Percentiles rank a stretch among this genome's conserved stretches.
Conservation (phyloP, 192 early-diverging fungal genomes). For the Martensiomyces pterosporus region DNA sequence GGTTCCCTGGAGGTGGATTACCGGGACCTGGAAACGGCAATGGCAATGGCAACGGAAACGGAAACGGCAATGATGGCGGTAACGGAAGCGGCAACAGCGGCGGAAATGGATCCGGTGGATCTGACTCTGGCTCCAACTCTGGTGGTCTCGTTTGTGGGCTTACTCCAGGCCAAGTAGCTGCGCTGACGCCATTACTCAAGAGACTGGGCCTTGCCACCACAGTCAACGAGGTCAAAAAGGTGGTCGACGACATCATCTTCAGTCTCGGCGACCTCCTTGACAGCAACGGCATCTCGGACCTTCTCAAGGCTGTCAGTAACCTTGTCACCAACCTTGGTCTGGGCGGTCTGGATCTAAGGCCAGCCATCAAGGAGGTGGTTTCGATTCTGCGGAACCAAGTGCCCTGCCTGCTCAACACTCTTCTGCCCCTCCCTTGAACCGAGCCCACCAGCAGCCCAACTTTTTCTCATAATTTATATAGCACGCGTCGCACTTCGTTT, state of each 20-base stretch:
- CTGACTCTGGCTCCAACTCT: conserved; percentile 5
- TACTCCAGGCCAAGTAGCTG: conserved; percentile 15
- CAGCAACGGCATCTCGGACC: conserved; percentile 22
- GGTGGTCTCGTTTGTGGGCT: conserved; percentile 29
- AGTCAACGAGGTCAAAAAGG: conserved; percentile 41
- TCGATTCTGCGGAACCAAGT: conserved; percentile 40
- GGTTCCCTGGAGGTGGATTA: conserved; percentile 10
- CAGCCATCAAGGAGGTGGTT: conserved; percentile 30
- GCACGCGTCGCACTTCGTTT: no score
- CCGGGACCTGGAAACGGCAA: conserved; percentile 7
- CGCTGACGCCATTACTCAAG: conserved; percentile 39
- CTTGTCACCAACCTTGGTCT: conserved; percentile 35
- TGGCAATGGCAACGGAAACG: conserved; percentile 2
- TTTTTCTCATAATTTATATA: neutral
- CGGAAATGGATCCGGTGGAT: conserved; percentile 4
- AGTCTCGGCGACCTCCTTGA: conserved; percentile 33
- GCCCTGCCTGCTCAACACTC: conserved; percentile 40
- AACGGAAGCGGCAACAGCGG: neutral
- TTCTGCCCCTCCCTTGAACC: conserved; percentile 34
- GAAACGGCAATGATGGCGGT: neutral
- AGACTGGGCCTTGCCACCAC: conserved; percentile 39
- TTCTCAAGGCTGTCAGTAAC: conserved; percentile 26
- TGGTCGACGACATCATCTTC: conserved; percentile 35
- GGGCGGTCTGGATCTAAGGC: conserved; percentile 38
- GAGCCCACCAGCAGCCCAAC: no score